A percentile compares a stretch with the other conserved stretches of the same genome.
phyloP scores from a whole-genome alignment of 2,329 filamentous ascomycete genomes.

The Botrytis hyacinthi region DNA sequence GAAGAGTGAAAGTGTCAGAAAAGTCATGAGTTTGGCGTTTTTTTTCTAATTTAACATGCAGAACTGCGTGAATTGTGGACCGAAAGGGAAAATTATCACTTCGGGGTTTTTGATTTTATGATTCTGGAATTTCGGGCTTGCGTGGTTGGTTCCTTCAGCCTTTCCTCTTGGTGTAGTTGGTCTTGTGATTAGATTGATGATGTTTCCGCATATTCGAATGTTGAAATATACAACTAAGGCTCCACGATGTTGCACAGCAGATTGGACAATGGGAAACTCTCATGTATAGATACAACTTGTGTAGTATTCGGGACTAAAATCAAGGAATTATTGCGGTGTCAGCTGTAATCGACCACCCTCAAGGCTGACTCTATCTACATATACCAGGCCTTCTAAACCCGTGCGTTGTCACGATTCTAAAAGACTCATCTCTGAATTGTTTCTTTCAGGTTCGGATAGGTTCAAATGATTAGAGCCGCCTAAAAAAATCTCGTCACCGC shows the following conservation, averaged over 20 bases:
- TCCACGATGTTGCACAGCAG: slow-evolving; percentile 19
- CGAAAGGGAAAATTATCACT: slow-evolving; percentile 13
- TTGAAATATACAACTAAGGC: background rate
- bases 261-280: slow-evolving; percentile 9
- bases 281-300: background rate
- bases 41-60: slow-evolving; percentile 2
- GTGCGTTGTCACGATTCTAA: slow-evolving; percentile 18
- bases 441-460: slow-evolving; percentile 2
- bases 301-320: slow-evolving; percentile 4
- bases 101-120: background rate
- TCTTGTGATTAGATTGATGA: slow-evolving; percentile 17
- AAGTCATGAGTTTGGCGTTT: slow-evolving; percentile 3
- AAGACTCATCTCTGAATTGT: slow-evolving; percentile 9
- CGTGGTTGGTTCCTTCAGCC: slow-evolving; percentile 12
- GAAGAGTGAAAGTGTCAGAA: background rate
- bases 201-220: slow-evolving; percentile 15
- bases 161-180: slow-evolving; percentile 19
- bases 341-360: slow-evolving; percentile 17
- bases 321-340: background rate
- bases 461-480: slow-evolving; percentile 10
- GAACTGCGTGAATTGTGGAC: slow-evolving; percentile 12
- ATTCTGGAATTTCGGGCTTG: slow-evolving; percentile 9
- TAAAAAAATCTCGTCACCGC: slow-evolving; percentile 15
- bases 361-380: slow-evolving; percentile 22
- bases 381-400: slow-evolving; percentile 13